Evolutionary conservation across 2,329 filamentous ascomycete species (phyloP), one percentile per base, ranked within the genome.

Genomic region (Monilinia fructigena): DNA sequence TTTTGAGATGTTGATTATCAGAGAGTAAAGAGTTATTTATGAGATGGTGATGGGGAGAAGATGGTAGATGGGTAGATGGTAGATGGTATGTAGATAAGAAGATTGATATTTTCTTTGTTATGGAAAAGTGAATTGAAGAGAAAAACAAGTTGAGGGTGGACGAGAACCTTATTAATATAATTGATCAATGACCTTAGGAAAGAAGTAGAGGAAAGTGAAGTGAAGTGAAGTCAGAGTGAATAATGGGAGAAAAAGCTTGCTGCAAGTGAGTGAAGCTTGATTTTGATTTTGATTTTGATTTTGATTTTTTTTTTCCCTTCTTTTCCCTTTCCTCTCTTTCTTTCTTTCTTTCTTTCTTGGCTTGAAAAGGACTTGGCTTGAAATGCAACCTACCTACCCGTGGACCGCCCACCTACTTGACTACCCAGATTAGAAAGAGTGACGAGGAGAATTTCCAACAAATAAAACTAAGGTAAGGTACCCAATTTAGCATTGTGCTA

Each of bases 181-280:
- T 47, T n/a, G 18, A 50, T 10, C 23, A 10, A 48, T 2, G 12
- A 28, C 23, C 55, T 31, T 10, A 20, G 55, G 55, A 58, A 40
- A 31, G 55, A 58, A 40, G 55, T 31, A n/a, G 40, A 38, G 5
- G 16, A 47, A 7, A 7, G 11, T 16, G 11, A 59, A 31, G 20
- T 58, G 56, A 48, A 48, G 28, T 23, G 42, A 59, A 59, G 56
- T 59, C 40, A 58, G 12, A 42, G 38, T 47, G 16, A 47, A n/a
- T 48, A 6, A n/a, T n/a, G 18, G 14, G 5, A 20, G 14, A 18
- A 20, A 20, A 47, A 23, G 20, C 47, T 23, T 48, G 47, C 6
- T n/a, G 14, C 8, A 40, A 12, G 16, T 47, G 14, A 47, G 14
- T 47, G 42, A 47, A 48, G 47, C 47, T 48, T 48, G 47, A n/a